phyloP scores from a whole-genome alignment of 306 rosid genomes.

The Cucurbita maxima region DNA sequence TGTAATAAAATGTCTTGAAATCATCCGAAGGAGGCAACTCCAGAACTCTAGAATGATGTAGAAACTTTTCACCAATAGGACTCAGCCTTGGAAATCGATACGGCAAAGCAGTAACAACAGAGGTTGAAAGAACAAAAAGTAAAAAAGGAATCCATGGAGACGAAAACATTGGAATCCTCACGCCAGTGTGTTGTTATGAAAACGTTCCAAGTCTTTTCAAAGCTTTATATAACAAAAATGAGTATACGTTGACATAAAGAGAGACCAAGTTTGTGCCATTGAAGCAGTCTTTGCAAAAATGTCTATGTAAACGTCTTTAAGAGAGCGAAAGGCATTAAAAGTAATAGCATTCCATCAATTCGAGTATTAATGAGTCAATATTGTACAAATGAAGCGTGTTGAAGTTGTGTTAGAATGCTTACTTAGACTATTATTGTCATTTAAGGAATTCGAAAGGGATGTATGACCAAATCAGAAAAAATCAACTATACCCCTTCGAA shows the following conservation, averaged over 20 bases:
- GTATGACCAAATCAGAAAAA: not conserved
- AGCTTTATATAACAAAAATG: not conserved
- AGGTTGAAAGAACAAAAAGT: conserved; percentile 9
- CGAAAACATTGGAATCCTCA: not conserved
- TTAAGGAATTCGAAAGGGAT: not conserved
- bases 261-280: not conserved
- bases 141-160: conserved; percentile 16
- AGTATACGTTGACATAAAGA: not conserved
- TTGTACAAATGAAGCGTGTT: too few species aligned
- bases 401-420: too few species aligned
- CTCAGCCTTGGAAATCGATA: conserved; percentile 35
- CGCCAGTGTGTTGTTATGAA: not conserved
- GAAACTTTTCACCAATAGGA: conserved; percentile 18
- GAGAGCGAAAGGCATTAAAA: not conserved
- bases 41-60: conserved; percentile 1
- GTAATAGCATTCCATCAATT: not conserved
- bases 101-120: conserved; percentile 11
- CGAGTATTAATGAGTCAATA: not conserved
- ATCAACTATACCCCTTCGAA: not conserved
- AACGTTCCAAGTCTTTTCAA: not conserved
- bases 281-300: not conserved
- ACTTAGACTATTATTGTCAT: too few species aligned
- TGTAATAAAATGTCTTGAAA: conserved; percentile 32
- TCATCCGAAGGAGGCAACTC: not conserved
- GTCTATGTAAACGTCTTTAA: not conserved